Percentiles rank a stretch among this genome's conserved stretches.
phyloP scores from a whole-genome alignment of 164 flowering plant species.

The Magnolia officinalis region DNA sequence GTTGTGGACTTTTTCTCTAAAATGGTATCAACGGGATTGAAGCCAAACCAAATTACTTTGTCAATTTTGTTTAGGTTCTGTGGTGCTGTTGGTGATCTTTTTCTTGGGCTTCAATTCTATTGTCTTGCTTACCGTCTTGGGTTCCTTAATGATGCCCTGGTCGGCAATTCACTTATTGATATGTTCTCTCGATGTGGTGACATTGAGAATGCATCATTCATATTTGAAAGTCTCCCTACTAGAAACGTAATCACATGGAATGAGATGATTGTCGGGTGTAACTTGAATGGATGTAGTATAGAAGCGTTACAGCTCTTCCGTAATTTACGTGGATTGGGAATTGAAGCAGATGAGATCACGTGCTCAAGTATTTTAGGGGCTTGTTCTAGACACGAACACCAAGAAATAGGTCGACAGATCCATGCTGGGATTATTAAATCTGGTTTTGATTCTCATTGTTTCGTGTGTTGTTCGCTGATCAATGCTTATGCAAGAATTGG shows the following conservation, averaged over 20 bases:
- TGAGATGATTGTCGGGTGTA: slow-evolving; percentile 46
- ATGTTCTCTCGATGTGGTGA: slow-evolving; percentile 42
- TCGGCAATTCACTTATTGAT: slow-evolving; percentile 32
- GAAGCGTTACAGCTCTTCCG: slow-evolving; percentile 33
- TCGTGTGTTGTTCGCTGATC: slow-evolving; percentile 38
- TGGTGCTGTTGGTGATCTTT: slow-evolving; percentile 26
- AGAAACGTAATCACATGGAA: slow-evolving; percentile 34
- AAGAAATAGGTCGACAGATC: slow-evolving; percentile 27
- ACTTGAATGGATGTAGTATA: slow-evolving; percentile 15
- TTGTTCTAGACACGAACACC: slow-evolving; percentile 26
- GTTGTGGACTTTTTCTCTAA: slow-evolving; percentile 24
- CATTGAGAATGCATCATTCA: slow-evolving; percentile 24
- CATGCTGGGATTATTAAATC: slow-evolving; percentile 37
- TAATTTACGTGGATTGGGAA: slow-evolving; percentile 24
- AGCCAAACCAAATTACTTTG: slow-evolving; percentile 44
- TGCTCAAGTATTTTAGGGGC: slow-evolving; percentile 32
- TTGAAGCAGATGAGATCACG: slow-evolving; percentile 31
- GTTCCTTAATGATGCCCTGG: slow-evolving; percentile 14
- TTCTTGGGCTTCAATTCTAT: slow-evolving; percentile 44
- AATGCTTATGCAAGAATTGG: slow-evolving; percentile 33
- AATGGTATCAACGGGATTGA: slow-evolving; percentile 25
- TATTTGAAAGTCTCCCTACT: slow-evolving; percentile 22
- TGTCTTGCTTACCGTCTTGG: slow-evolving; percentile 36
- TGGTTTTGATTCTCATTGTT: slow-evolving; percentile 30
- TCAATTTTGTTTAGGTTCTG: slow-evolving; percentile 45